phyloP scores from a whole-genome alignment of 1,284 basidiomycete species.

The Sanghuangporus sanghuang region DNA sequence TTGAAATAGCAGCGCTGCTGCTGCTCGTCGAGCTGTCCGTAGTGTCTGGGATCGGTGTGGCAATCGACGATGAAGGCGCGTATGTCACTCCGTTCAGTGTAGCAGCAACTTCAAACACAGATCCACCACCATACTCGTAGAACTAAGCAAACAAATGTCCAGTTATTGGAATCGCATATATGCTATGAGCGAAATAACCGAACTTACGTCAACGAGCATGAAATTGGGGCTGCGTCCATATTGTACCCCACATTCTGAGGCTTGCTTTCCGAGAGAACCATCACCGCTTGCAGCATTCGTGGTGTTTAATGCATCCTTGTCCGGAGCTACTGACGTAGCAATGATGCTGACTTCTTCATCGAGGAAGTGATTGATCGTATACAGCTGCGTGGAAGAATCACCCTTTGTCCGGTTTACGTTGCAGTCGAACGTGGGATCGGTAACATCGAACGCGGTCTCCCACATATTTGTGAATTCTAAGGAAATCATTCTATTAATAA shows the following conservation, averaged over 20 bases:
- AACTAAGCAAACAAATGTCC: conserved; percentile 46
- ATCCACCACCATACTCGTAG: conserved; percentile 79
- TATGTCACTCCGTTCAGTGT: conserved; percentile 72
- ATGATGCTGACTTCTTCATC: conserved; percentile 52
- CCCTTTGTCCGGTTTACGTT: conserved; percentile 79
- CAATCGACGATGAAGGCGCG: conserved; percentile 52
- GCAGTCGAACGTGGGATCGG: conserved; percentile 76
- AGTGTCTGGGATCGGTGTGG: conserved; percentile 39
- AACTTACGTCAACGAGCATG: conserved; percentile 76
- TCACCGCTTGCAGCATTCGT: conserved; percentile 74
- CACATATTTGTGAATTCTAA: conserved; percentile 88
- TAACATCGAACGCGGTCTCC: conserved; percentile 86
- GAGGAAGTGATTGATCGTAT: conserved; percentile 90
- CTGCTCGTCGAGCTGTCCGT: conserved; percentile 17
- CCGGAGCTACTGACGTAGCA: conserved; percentile 54
- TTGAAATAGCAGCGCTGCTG: conserved; percentile 19
- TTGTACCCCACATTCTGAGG: conserved; percentile 54
- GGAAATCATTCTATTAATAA: neutral
- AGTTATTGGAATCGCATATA: conserved; percentile 8
- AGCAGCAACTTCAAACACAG: conserved; percentile 81
- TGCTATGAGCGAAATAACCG: neutral
- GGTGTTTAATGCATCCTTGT: conserved; percentile 53
- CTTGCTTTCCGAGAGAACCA: conserved; percentile 73
- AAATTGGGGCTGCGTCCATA: conserved; percentile 75
- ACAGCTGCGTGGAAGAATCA: conserved; percentile 61